Conservation (phyloP, 805 yeast species). For the Starmerella scarabaei region DNA sequence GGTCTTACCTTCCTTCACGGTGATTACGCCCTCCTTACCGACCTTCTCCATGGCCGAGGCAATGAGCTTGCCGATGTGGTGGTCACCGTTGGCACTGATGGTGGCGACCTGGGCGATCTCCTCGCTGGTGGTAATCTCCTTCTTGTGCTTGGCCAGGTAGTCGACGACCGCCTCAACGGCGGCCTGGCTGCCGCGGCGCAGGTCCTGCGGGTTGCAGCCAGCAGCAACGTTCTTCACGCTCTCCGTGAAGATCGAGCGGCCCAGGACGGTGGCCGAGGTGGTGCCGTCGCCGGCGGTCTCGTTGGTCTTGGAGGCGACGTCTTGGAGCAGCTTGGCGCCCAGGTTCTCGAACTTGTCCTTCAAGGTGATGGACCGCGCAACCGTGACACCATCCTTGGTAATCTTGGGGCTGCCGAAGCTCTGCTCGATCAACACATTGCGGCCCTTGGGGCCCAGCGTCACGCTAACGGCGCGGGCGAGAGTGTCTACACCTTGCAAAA, state of each 20-base stretch:
- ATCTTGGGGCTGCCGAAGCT: conserved; percentile 94
- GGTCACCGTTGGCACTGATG: conserved; percentile 92
- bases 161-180: conserved; percentile 90
- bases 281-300: conserved; percentile 99
- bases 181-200: conserved; percentile 93
- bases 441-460: conserved; percentile 95
- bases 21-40: conserved; percentile 97
- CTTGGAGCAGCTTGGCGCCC: conserved; percentile 91
- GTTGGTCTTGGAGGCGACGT: conserved; percentile 93
- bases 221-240: conserved; percentile 95
- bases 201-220: conserved; percentile 97
- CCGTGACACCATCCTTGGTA: conserved; percentile 98
- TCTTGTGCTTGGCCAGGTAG: conserved; percentile 71
- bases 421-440: conserved; percentile 93
- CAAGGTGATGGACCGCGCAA: conserved; percentile 71
- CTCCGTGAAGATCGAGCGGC: conserved; percentile 90
- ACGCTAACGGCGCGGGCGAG: conserved; percentile 94
- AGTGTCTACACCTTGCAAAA: conserved; percentile 84
- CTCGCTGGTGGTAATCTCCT: conserved; percentile 82
- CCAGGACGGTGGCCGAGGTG: conserved; percentile 91
- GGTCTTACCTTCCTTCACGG: conserved; percentile 95
- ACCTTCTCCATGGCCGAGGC: conserved; percentile 97
- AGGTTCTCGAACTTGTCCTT: conserved; percentile 88
- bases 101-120: conserved; percentile 98
- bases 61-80: conserved; percentile 77